Evolutionary conservation across 306 rosid species (phyloP), one percentile per base, ranked within the genome.

Genomic region (cucumber (Cucumis sativus)): DNA sequence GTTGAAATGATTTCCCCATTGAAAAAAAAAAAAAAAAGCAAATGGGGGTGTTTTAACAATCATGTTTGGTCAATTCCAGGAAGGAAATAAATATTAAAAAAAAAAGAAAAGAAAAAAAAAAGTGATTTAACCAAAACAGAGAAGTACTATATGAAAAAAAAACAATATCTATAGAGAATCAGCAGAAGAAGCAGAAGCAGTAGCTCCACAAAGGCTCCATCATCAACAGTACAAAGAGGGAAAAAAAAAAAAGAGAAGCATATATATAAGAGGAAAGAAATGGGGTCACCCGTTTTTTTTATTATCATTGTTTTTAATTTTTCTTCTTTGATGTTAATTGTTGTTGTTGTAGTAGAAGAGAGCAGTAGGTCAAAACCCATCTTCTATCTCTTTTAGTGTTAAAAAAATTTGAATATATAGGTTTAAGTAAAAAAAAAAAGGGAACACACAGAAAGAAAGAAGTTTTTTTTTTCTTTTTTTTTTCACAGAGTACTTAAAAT

Each of bases 331-430:
- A 57, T 85, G 84, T 68, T 89, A 47, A 68, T 61, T 87, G 83
- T 68, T 88, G 82, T 67, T 87, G 30, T 51, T 73, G 77, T 52
- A 47, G 62, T 33, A 64, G 70, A 2, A 64, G 70, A 72, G 89
- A 86, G 54, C 74, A 40, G 33, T 40, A 66, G 51, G 9, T 18
- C 2, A 18, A 5, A 56, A 86, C 88, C 28, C 78, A 84, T 87
- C 85, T 83, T 88, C 54, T 78, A 17, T 80, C 78, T 76, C 82
- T 79, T 83, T 83, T 87, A 85, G 85, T 85, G 96, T 80, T 83
- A 82, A 79, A 83, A 79, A 83, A 81, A 88, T 83, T 80, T 75
- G 94, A 87, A 86, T 91, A 91, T 91, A 94, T 89, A 90, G 89
- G 88, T 86, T 66, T n/a, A 4, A 65, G 74, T 41, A 82, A 88